Base-by-base conservation (phyloP, 2,329 filamentous ascomycete species). In the Thelonectria blattea region DNA sequence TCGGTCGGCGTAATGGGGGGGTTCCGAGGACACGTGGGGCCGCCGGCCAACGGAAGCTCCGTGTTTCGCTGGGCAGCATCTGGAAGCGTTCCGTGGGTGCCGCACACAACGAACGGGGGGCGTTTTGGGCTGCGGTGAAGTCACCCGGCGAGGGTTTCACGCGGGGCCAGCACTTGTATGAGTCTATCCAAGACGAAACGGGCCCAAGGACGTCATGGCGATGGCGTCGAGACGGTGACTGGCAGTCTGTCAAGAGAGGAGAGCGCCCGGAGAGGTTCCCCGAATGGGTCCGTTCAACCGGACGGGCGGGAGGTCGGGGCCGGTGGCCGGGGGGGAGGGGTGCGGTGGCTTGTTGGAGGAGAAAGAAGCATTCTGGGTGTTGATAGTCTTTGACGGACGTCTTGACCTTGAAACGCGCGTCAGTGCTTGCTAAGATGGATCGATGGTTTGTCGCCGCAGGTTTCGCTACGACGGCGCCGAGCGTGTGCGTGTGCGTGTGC, bases 81-180 rank as follows among this genome's bases (percentile, higher is more conserved):
- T 69, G 61, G 67, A 65, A 69, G 60, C 62, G 61, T 69, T 65
- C 67, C 59, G 65, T 65, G 41, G n/a, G 34, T 7, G 27, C 27
- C 27, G 27, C 27, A 30, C 27, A 30, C 27, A 6, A 30, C 27
- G 27, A 30, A n/a, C n/a, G n/a, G 4, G 27, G 27, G 27, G 22
- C 22, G 3, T 10, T 30, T 10, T 30, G 27, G 27, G 5, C 4
- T 24, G 8, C 27, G 5, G 22, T 24, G 22, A 24, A 7, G 22
- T 7, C 3, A n/a, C n/a, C 22, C 22, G 22, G 48, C 54, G 37
- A 46, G 17, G 17, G n/a, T 60, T 55, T 60, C 52, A 60, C 41
- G 22, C 42, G 27, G 6, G 27, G 27, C 27, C 27, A 51, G 47
- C 34, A 42, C 42, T 30, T 30, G 5, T 10, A 30, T 30, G 27